Evolutionary conservation across 2,329 filamentous ascomycete genomes (phyloP).

Genomic region (Xylariales sp.): DNA sequence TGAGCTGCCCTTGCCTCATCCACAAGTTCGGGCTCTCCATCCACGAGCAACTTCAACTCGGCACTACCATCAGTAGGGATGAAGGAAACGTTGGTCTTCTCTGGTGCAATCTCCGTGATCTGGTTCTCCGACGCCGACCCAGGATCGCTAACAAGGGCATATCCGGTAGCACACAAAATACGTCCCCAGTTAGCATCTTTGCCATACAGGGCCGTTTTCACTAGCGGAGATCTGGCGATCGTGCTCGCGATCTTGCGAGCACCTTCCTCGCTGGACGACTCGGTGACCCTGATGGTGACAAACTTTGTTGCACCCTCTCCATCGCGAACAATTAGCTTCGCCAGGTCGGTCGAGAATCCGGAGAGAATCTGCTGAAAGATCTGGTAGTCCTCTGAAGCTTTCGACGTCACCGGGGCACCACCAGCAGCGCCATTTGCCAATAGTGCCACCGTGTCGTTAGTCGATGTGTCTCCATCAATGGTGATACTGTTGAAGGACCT

Average conservation of each 20-base stretch:
- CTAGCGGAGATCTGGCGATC: constrained; percentile 86
- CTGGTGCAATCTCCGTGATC: constrained; percentile 58
- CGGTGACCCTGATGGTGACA: constrained; percentile 81
- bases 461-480: constrained; percentile 94
- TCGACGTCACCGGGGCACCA: constrained; percentile 56
- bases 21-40: constrained; percentile 75
- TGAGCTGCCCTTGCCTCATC: constrained; percentile 73
- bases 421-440: constrained; percentile 94
- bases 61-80: constrained; percentile 71
- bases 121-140: constrained; percentile 50
- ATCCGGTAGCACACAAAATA: constrained; percentile 91
- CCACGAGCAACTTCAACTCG: constrained; percentile 71
- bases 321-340: constrained; percentile 90
- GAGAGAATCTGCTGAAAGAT: constrained; percentile 69
- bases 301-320: constrained; percentile 98
- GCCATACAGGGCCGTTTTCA: constrained; percentile 96
- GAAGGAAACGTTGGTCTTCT: constrained; percentile 74
- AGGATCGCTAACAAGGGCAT: constrained; percentile 60
- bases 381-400: constrained; percentile 57
- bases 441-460: constrained; percentile 91
- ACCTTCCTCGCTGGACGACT: constrained; percentile 63
- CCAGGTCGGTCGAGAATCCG: constrained; percentile 75
- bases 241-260: constrained; percentile 79
- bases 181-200: constrained; percentile 98
- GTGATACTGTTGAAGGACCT: constrained; percentile 95